Evolutionary conservation across 768 basidiomycete genomes (phyloP), one percentile per base, ranked within the genome.

Genomic region (Phylloporus sp.): DNA sequence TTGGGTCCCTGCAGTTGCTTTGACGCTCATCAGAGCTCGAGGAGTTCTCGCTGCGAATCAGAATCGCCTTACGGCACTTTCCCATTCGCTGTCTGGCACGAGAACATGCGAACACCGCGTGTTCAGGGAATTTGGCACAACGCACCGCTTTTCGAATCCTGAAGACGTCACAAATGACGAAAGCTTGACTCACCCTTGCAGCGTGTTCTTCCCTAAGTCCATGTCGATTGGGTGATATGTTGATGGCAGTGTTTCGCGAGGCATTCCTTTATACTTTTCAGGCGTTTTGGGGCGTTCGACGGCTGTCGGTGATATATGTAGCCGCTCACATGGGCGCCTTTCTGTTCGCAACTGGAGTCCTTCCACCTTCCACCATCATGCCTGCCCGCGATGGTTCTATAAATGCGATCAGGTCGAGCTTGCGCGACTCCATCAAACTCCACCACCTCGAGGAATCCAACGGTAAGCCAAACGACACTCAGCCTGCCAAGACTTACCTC

Each of bases 271-370:
- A 17, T 36, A 37, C 51, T 38, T 46, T 53, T 45, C 22, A 11
- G 48, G 49, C 31, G 24, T 28, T 11, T 27, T 20, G 26, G 11
- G n/a, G 27, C 29, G 32, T 33, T 23, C 35, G 32, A 31, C 14
- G 28, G 38, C 46, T 40, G 31, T 11, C 42, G 31, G 14, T 28
- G 20, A 44, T 34, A 33, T 29, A 20, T 36, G 33, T 46, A 60
- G 52, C 48, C 61, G 60, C 60, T 44, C 50, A 48, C 28, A 17
- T 31, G 21, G n/a, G 20, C 41, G 46, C 37, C 24, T 37, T 20
- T 41, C 34, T 32, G 33, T 23, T 26, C 42, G 26, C 18, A 7
- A 35, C 21, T 37, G 10, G 10, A 9, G 31, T 29, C 20, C 3
- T n/a, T 23, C 15, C n/a, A 22, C 31, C 31, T 38, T 23, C 20